Evolutionary conservation across 352 stramenopile species (phyloP).

Genomic region (Phytophthora nicotianae): DNA sequence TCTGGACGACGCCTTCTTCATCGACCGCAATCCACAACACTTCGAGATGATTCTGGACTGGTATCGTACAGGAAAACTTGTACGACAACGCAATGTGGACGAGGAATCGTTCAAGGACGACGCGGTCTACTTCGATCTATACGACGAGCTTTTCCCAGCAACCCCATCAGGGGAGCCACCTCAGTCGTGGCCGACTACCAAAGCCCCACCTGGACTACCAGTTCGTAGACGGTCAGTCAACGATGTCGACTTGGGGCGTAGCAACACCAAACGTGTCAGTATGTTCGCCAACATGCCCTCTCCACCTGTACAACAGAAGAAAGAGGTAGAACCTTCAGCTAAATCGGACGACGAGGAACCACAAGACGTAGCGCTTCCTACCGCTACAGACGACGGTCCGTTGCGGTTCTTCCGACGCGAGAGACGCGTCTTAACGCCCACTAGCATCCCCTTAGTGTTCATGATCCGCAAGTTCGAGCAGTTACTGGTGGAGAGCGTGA

Average conservation of each 20-base stretch:
- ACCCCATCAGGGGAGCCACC: slow-evolving; percentile 13
- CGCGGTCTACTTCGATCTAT: slow-evolving; percentile 72
- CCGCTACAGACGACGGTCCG: slow-evolving; percentile 5
- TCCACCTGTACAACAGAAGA: slow-evolving; percentile 13
- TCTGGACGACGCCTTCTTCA: slow-evolving; percentile 58
- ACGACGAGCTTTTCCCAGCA: slow-evolving; percentile 54
- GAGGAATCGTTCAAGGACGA: slow-evolving; percentile 59
- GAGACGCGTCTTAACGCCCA: slow-evolving; percentile 24
- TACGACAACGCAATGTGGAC: slow-evolving; percentile 48
- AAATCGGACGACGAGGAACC: slow-evolving; percentile 5
- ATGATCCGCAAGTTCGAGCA: slow-evolving; percentile 57
- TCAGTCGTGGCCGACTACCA: slow-evolving; percentile 24
- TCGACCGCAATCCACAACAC: slow-evolving; percentile 73
- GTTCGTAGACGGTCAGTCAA: slow-evolving; percentile 37
- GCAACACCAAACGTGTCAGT: slow-evolving; percentile 29
- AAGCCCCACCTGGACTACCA: slow-evolving; percentile 9
- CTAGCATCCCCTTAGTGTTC: slow-evolving; percentile 48
- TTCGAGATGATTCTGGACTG: slow-evolving; percentile 81
- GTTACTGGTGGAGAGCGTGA: slow-evolving; percentile 58
- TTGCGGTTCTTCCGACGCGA: slow-evolving; percentile 55
- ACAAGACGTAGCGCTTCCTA: slow-evolving; percentile 19
- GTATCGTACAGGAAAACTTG: slow-evolving; percentile 64
- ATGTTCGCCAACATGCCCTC: slow-evolving; percentile 40
- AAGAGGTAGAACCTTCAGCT: not conserved
- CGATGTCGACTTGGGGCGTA: slow-evolving; percentile 26